These are phyloP conservation scores for Trapa incisa DNA, from an alignment of 345 rosid genomes.

Conservation along the genomic window DNA sequence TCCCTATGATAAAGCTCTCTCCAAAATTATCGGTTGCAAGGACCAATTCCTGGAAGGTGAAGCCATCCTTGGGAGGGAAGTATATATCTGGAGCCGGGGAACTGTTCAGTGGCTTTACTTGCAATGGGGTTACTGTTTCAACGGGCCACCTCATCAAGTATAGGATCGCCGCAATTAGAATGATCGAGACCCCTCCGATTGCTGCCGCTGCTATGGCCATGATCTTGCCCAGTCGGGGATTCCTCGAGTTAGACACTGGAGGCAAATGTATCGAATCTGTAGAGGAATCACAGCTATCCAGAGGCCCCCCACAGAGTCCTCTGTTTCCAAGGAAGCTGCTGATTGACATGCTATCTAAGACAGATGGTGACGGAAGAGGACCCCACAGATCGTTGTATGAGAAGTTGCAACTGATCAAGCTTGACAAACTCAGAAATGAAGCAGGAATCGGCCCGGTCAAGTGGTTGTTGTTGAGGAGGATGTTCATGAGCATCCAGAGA, in stretches of 20 bases:
- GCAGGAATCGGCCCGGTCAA: constrained; percentile 61
- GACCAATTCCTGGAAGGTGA: constrained; percentile 68
- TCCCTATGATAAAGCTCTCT: constrained; percentile 62
- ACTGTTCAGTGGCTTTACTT: constrained; percentile 9
- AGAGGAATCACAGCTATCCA: constrained; percentile 31
- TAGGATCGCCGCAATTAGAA: constrained; percentile 44
- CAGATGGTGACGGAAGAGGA: constrained; percentile 40
- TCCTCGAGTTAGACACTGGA: constrained; percentile 12
- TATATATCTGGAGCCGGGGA: constrained; percentile 43
- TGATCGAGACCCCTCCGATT: constrained; percentile 66
- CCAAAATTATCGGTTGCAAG: constrained; percentile 58
- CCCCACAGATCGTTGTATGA: constrained; percentile 66
- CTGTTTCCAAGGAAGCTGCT: constrained; percentile 52
- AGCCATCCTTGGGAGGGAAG: constrained; percentile 67
- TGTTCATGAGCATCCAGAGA: constrained; percentile 41
- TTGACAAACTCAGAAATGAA: constrained; percentile 48
- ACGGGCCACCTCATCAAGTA: constrained; percentile 48
- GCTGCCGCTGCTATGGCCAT: constrained; percentile 54
- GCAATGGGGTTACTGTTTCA: constrained; percentile 15
- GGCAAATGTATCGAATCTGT: constrained; percentile 21
- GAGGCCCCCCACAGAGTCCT: constrained; percentile 67
- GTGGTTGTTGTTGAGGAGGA: constrained; percentile 69
- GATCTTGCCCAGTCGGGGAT: constrained; percentile 34
- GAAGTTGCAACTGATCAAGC: constrained; percentile 76
- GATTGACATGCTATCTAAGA: constrained; percentile 30